Base-by-base conservation (phyloP, 306 rosid genomes). In the Cicer chorassanicum region DNA sequence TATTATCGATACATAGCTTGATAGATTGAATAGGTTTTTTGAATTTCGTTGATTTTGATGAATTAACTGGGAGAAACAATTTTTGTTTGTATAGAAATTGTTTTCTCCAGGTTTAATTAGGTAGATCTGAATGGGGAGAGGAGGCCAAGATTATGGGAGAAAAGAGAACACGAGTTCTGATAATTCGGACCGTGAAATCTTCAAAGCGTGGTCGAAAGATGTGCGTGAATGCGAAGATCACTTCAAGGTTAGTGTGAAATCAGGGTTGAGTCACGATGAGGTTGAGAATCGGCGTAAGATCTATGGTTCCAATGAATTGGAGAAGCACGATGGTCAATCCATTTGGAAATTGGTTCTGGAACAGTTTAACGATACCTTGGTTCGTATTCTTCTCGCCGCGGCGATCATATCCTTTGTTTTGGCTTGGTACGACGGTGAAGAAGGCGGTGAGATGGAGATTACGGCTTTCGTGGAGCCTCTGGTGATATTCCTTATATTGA, bases 301-400 rank as follows among this genome's bases (percentile, higher is more conserved):
- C 80, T 75, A 89, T 44, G 98, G 98, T 1, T 82, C 7, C 65
- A 93, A 93, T 68, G 97, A 93, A 10, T 70, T 93, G 84, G 97
- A 91, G 82, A 91, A 89, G 85, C 96, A 89, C 60, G 98, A 93
- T 43, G 91, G 90, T 0, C 91, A 77, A 34, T 89, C 98, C 10
- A 91, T 93, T 29, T 93, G 88, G 83, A 77, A 70, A 9, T 56
- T 93, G 80, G 15, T 93, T 57, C 39, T 91, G 42, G 98, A 93
- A 0, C 98, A 93, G 88, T 91, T 93, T 68, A 88, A 89, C 19
- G 98, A 93, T 68, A 93, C 97, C 3, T 49, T 93, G 82, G 98
- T 93, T 11, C 75, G 98, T 55, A 93, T 93, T 73, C 83, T 93
- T 5, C 92, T 93, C 14, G 96, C 19, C 1, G 98, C 98, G 14